Evolutionary conservation across 306 rosid genomes (phyloP).

Genomic region (Cyamopsis tetragonoloba): DNA sequence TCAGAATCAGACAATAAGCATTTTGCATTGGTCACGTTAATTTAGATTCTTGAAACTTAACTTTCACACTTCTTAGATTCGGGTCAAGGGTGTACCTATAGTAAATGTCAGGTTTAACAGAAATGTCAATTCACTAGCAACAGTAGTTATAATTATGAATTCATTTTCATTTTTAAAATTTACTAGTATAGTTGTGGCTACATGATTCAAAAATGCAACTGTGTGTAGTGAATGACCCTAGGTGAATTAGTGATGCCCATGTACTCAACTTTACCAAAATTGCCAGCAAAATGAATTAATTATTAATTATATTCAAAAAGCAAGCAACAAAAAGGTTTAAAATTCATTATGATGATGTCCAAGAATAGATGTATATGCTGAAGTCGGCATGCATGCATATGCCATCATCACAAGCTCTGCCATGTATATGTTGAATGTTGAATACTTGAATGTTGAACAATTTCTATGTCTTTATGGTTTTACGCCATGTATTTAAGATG

Average conservation of each 20-base stretch:
- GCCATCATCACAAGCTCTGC: not conserved
- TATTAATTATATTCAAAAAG: not conserved
- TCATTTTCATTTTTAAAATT: not conserved
- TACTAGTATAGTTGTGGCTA: not conserved
- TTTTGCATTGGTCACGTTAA: no score
- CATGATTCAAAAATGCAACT: not conserved
- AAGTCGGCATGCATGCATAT: slow-evolving; percentile 3
- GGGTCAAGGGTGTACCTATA: no score
- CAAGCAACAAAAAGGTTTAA: slow-evolving; percentile 10
- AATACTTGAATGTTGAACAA: slow-evolving; percentile 37
- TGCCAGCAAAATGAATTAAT: not conserved
- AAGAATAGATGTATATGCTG: slow-evolving; percentile 14
- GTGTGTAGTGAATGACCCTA: no score
- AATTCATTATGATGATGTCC: slow-evolving; percentile 6
- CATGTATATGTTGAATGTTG: no score
- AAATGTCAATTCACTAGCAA: not conserved
- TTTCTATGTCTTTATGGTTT: slow-evolving; percentile 14
- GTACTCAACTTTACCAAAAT: not conserved
- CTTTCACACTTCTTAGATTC: no score
- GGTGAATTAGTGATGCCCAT: not conserved
- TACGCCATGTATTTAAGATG: no score
- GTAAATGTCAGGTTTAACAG: not conserved
- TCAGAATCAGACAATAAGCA: no score
- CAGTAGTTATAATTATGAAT: not conserved
- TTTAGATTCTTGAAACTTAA: no score